Evolutionary conservation across 1,284 basidiomycete genomes (phyloP).

Genomic region (Athelia sp.): DNA sequence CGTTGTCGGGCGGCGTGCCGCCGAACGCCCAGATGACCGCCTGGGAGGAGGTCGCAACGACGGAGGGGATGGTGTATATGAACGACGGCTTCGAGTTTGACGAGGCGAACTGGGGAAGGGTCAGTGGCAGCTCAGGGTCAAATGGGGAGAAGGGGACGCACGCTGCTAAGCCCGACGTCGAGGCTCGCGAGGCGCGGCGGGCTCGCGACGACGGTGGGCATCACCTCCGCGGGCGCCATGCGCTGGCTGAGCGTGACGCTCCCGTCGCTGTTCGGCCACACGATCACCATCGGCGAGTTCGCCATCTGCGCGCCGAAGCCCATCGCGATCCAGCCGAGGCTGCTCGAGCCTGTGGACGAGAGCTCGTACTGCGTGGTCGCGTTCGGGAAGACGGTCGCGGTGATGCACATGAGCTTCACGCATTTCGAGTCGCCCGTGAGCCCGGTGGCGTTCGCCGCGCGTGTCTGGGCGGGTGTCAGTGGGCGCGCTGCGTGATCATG

Average conservation of each 20-base stretch:
- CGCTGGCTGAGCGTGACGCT: constrained; percentile 58
- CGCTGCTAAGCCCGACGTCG: constrained; percentile 29
- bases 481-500: too few species aligned
- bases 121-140: not conserved
- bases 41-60: constrained; percentile 29
- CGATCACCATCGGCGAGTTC: constrained; percentile 55
- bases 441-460: too few species aligned
- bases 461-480: too few species aligned
- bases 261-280: constrained; percentile 56
- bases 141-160: constrained; percentile 26
- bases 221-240: constrained; percentile 33
- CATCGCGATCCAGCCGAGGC: constrained; percentile 55
- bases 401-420: constrained; percentile 42
- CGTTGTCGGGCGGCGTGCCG: constrained; percentile 32
- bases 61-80: constrained; percentile 32
- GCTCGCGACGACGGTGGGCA: constrained; percentile 43
- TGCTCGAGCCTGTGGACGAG: constrained; percentile 20
- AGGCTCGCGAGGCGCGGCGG: constrained; percentile 46
- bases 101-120: not conserved
- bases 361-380: constrained; percentile 13
- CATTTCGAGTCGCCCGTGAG: too few species aligned
- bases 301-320: constrained; percentile 53
- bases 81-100: constrained; percentile 25
- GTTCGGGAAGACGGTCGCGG: constrained; percentile 34
- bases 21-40: constrained; percentile 47